Evolutionary conservation across 257 asterid genomes (phyloP), one percentile per base, ranked within the genome.

Genomic region (Ilex asprella): DNA sequence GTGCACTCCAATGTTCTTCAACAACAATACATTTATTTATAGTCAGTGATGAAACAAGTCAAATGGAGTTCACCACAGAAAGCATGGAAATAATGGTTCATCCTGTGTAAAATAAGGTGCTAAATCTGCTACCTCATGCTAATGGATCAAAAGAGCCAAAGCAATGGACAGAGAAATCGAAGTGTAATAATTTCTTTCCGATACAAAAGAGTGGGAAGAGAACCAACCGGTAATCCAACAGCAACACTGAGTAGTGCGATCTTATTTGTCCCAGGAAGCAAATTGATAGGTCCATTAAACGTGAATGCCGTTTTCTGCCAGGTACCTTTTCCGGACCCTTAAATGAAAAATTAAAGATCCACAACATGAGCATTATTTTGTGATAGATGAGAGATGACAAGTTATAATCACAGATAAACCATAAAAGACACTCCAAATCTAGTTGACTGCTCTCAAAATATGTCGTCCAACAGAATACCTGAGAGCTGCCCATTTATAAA

Each of bases 201-300:
- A 53, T n/a, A 15, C 30, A 15, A 29, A 53, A 21, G 15, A 50
- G 27, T 39, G 32, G 32, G 49, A 15, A 67, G 15, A 58, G 50
- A 16, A 76, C 86, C 78, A 70, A 86, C 95, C 10, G 87, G 91
- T 58, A 86, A 68, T 41, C 95, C 95, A 68, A 81, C 76, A 61
- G 91, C 85, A 30, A 84, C 80, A 44, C 88, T 84, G 31, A 86
- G 84, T 47, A 86, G 76, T 51, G 83, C 75, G 39, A 86, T 70
- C 67, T 61, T 76, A 30, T 84, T 86, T 5, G 59, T 39, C 54
- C 95, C 91, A 3, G 67, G 71, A 35, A 49, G 68, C 62, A 81
- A 69, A 44, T 76, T 76, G 63, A 81, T 75, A 30, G 82, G 81
- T 50, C 73, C 85, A 3, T 57, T 73, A 69, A 76, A 84, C 6